These are phyloP conservation scores for Tubosaeta brunneosetosa DNA, from an alignment of 768 basidiomycete genomes.

Conservation along the genomic window DNA sequence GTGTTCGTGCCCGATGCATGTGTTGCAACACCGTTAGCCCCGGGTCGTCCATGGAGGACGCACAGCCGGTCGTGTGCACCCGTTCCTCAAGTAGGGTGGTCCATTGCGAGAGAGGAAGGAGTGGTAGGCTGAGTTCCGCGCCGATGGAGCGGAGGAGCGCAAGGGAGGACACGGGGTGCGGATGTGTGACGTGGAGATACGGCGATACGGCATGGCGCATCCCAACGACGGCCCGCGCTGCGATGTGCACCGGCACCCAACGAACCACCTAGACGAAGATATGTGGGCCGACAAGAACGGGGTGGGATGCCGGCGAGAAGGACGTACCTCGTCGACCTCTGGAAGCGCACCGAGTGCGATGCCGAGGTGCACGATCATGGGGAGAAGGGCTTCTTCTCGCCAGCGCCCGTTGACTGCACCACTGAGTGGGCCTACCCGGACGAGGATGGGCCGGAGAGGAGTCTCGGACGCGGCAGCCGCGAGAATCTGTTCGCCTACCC, in stretches of 20 bases:
- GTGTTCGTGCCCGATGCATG: background rate
- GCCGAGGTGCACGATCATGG: slow-evolving; percentile 27
- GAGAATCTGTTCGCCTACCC: slow-evolving; percentile 24
- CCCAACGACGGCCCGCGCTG: slow-evolving; percentile 12
- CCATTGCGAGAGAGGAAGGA: slow-evolving; percentile 9
- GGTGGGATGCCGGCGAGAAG: background rate
- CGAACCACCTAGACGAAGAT: slow-evolving; percentile 1
- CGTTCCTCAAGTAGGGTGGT: background rate
- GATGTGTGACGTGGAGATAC: slow-evolving; percentile 11
- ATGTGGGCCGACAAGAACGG: background rate
- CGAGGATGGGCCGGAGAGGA: slow-evolving; percentile 20
- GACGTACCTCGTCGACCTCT: slow-evolving; percentile 19
- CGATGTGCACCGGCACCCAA: slow-evolving; percentile 15
- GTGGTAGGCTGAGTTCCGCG: slow-evolving; percentile 5
- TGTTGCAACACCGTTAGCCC: background rate
- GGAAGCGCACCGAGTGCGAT: slow-evolving; percentile 4
- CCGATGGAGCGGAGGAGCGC: background rate
- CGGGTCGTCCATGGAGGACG: background rate
- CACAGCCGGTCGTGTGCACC: background rate
- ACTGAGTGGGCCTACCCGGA: slow-evolving; percentile 38
- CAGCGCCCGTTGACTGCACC: slow-evolving; percentile 35
- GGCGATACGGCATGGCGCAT: slow-evolving; percentile 9
- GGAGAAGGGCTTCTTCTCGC: slow-evolving; percentile 36
- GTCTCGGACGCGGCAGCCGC: slow-evolving; percentile 13
- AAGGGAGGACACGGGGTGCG: background rate